These are phyloP conservation scores for Mycena floridula DNA, from an alignment of 768 basidiomycete genomes.

Conservation along the genomic window DNA sequence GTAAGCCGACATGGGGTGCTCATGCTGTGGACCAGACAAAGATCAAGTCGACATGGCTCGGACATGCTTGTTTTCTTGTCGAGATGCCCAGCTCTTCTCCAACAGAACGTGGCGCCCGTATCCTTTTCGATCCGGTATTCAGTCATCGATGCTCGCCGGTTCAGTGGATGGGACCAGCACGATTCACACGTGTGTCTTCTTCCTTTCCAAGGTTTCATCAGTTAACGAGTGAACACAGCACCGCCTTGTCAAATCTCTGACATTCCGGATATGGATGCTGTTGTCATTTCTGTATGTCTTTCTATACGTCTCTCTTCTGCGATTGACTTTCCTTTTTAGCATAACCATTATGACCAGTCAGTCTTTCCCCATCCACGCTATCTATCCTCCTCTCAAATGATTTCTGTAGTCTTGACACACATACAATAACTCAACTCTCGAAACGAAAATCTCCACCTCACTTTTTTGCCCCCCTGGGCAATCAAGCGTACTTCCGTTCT, in stretches of 20 bases:
- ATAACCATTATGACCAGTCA: slow-evolving; percentile 50
- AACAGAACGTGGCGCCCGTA: slow-evolving; percentile 31
- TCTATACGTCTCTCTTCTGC: not conserved
- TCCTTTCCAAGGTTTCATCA: slow-evolving; percentile 8
- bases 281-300: slow-evolving; percentile 48
- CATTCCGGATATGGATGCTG: slow-evolving; percentile 56
- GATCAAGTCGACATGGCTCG: slow-evolving; percentile 49
- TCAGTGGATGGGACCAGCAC: slow-evolving; percentile 37
- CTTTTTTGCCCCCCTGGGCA: slow-evolving; percentile 56
- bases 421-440: slow-evolving; percentile 33
- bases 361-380: slow-evolving; percentile 4
- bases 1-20: slow-evolving; percentile 32
- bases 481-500: slow-evolving; percentile 32
- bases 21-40: slow-evolving; percentile 14
- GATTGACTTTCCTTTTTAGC: slow-evolving; percentile 18
- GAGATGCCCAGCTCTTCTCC: slow-evolving; percentile 34
- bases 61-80: slow-evolving; percentile 48
- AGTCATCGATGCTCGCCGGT: slow-evolving; percentile 45
- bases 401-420: slow-evolving; percentile 31
- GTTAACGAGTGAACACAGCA: slow-evolving; percentile 17
- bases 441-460: slow-evolving; percentile 31
- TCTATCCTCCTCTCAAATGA: not conserved
- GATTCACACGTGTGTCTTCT: slow-evolving; percentile 36
- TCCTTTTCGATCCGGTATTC: slow-evolving; percentile 50
- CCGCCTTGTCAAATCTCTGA: slow-evolving; percentile 46